Evolutionary conservation across 2,329 filamentous ascomycete species (phyloP), one percentile per base, ranked within the genome.

Genomic region (Sclerotinia minor): DNA sequence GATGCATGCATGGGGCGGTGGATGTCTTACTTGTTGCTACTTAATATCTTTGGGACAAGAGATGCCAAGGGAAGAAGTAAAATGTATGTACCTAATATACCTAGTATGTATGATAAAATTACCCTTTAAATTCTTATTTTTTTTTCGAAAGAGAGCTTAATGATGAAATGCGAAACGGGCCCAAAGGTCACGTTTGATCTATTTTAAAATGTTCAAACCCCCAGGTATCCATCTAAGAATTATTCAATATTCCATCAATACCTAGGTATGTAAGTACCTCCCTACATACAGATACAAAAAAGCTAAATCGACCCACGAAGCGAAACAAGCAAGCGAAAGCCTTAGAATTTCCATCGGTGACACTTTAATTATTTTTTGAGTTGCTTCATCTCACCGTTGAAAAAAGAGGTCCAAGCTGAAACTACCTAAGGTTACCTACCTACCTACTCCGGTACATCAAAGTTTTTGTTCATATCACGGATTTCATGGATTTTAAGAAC

Each of bases 331-430:
- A 17, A 41, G 5, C 38, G 38, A 41, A 41, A 15, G 38, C 38
- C 15, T 41, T 41, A 41, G 13, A 41, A 17, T 41, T 41, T 41
- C 38, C 38, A 53, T 53, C 26, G 26, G 19, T 24, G 21, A 38
- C 38, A 5, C 21, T 24, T 55, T 57, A 7, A 41, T 11, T 24
- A 35, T 17, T 49, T 38, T 38, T 35, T 61, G 58, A 7, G 13
- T 24, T 61, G 58, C 58, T 49, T 61, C 29, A 61, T 61, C 58
- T 61, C 58, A 61, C 58, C 58, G 58, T 61, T 61, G 44, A 11
- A 21, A 58, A 11, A 41, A 61, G 58, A 49, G 58, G 44, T 26
- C 44, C 44, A 49, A 49, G 58, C 58, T 61, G 58, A 57, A 57
- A 57, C 54, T 57, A 41, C 9, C 54, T 57, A n/a, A n/a, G n/a